Evolutionary conservation across 2,329 filamentous ascomycete genomes (phyloP).

Genomic region (Cytospora piceae): DNA sequence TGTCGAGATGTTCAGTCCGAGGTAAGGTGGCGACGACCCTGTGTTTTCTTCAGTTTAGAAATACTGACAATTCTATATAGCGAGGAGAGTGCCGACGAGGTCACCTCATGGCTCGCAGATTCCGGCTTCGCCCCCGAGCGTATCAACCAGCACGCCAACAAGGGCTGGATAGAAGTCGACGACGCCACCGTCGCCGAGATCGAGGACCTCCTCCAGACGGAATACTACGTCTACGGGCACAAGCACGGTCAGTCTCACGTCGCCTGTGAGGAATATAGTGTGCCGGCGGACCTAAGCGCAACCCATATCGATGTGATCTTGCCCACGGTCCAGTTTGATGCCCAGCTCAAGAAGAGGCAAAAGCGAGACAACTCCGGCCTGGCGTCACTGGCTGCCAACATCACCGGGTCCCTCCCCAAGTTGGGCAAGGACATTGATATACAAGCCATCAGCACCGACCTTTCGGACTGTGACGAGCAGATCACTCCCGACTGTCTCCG

Average conservation of each 20-base stretch:
- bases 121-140: constrained; percentile 27
- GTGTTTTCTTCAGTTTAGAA: background rate
- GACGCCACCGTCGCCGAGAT: constrained; percentile 26
- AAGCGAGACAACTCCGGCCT: constrained; percentile 18
- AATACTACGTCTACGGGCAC: constrained; percentile 28
- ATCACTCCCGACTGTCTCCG: constrained; percentile 29
- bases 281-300: constrained; percentile 25
- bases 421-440: constrained; percentile 25
- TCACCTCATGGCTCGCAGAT: constrained; percentile 23
- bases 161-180: constrained; percentile 28
- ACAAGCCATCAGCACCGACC: constrained; percentile 16
- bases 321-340: constrained; percentile 29
- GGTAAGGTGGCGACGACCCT: background rate
- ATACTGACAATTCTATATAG: background rate
- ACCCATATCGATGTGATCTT: constrained; percentile 28
- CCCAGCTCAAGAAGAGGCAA: constrained; percentile 20
- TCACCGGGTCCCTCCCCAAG: constrained; percentile 25
- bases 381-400: constrained; percentile 22
- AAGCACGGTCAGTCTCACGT: constrained; percentile 24
- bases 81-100: constrained; percentile 23
- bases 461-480: constrained; percentile 23
- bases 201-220: constrained; percentile 28
- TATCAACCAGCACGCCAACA: constrained; percentile 25
- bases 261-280: constrained; percentile 27
- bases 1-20: constrained; percentile 26